Evolutionary conservation across 2,329 filamentous ascomycete species (phyloP).

Genomic region (Trichoderma guizhouense): DNA sequence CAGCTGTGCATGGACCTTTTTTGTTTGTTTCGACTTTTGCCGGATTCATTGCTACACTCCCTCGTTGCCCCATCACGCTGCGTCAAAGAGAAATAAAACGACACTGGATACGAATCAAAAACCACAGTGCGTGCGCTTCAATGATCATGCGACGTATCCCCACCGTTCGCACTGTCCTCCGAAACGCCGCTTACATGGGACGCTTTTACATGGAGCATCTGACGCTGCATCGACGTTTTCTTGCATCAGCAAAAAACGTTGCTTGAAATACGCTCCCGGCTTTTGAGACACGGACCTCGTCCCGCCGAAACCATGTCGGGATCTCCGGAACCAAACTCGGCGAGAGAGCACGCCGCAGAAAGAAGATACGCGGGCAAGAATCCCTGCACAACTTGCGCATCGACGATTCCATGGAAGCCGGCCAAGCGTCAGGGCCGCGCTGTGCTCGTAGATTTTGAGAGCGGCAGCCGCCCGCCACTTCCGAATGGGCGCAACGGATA

Average conservation of each 20-base stretch:
- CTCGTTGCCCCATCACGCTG: neutral
- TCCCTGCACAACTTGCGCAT: neutral
- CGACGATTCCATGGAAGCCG: conserved; percentile 6
- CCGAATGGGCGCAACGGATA: neutral
- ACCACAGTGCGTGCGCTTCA: neutral
- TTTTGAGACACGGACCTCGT: neutral
- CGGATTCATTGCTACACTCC: conserved; percentile 12
- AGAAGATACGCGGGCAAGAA: neutral
- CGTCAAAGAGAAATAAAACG: neutral
- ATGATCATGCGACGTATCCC: too few species aligned
- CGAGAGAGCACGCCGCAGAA: neutral
- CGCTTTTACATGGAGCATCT: neutral
- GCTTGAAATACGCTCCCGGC: neutral
- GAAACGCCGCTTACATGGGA: neutral
- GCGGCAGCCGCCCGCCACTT: conserved; percentile 5
- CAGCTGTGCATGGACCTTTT: neutral
- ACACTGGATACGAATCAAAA: neutral
- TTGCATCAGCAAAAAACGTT: neutral
- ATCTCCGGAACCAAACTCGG: neutral
- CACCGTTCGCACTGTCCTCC: neutral
- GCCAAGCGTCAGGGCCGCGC: neutral
- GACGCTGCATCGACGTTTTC: neutral
- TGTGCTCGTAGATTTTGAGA: neutral
- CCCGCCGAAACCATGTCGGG: neutral
- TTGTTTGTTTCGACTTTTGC: neutral